Conservation (phyloP, 768 basidiomycete species). For the Trametes cingulata region DNA sequence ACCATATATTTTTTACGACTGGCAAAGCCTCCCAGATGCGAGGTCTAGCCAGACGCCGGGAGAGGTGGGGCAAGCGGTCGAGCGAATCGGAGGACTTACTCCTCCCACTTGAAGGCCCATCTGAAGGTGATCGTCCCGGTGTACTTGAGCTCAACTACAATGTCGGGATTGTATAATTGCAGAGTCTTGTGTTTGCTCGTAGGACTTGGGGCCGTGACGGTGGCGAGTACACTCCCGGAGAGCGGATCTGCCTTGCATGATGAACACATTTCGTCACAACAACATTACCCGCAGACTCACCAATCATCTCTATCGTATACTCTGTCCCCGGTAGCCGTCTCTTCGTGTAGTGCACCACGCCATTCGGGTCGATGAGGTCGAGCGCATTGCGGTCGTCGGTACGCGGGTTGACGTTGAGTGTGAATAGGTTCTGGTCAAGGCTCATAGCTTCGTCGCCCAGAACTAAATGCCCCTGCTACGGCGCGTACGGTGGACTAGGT, state of each 20-base stretch:
- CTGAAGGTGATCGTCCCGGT: conserved; percentile 73
- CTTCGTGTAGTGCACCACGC: conserved; percentile 71
- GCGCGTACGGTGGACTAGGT: no score
- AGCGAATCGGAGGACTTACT: conserved; percentile 50
- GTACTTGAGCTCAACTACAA: conserved; percentile 67
- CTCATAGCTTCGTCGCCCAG: conserved; percentile 50
- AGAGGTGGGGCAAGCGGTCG: background rate
- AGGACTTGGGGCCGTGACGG: conserved; percentile 61
- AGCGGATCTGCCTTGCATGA: conserved; percentile 58
- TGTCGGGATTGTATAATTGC: conserved; percentile 74
- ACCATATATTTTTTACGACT: no score
- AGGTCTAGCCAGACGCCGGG: no score
- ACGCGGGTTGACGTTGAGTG: conserved; percentile 63
- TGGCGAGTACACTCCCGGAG: conserved; percentile 69
- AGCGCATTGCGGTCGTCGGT: conserved; percentile 59
- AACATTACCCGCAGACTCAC: conserved; percentile 44
- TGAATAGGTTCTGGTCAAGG: conserved; percentile 85
- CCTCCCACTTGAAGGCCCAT: conserved; percentile 84
- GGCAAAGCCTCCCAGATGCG: no score
- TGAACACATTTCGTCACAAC: no score
- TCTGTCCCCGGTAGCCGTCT: conserved; percentile 52
- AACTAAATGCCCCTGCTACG: no score
- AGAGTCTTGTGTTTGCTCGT: conserved; percentile 74
- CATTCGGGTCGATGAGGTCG: conserved; percentile 69
- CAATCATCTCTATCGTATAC: conserved; percentile 70